Base-by-base conservation (phyloP, 2,329 filamentous ascomycete genomes). In the Fusarium sacchari region DNA sequence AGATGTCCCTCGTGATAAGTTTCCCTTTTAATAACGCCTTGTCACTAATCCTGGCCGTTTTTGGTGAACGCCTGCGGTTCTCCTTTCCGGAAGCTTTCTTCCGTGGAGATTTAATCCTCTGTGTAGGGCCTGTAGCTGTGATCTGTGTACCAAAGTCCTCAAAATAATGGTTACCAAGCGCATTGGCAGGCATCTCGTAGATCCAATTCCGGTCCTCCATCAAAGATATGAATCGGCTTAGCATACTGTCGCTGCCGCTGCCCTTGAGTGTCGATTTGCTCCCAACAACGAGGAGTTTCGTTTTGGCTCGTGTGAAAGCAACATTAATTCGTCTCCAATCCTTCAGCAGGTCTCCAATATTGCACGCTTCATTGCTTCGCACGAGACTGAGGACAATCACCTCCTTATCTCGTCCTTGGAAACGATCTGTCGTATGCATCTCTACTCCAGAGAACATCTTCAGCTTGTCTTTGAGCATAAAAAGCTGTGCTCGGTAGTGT, bases 241-340 rank as follows among this genome's bases (percentile, higher is more conserved):
- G 86, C 83, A 98, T 91, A 76, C 95, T 93, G 74, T 94, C 91
- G 32, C 85, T 84, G n/a, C 86, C 91, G 59, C 92, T 88, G 17
- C 90, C 86, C 86, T 93, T 94, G 6, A 99, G 84, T 2, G 96
- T 99, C 63, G 86, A 87, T 79, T 90, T 89, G 81, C 94, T 97
- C 15, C 96, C 96, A 1, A 99, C 83, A 18, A 99, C 92, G 4
- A 99, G 86, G 40, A 99, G 84, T 84, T 99, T 99, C 1, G 93
- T 96, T 80, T 95, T 94, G 28, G 96, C 96, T 34, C 96, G 88
- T 8, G 96, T 99, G 73, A 99, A 94, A 0, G 96, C 96, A 7
- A 99, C 96, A 77, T 99, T 99, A 80, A 99, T 95, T 55, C 96
- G 86, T 62, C 96, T 87, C 93, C 95, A 97, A 81, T 99, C 96